phyloP scores from a whole-genome alignment of 768 basidiomycete species.

The Psilocybe subaeruginosa region DNA sequence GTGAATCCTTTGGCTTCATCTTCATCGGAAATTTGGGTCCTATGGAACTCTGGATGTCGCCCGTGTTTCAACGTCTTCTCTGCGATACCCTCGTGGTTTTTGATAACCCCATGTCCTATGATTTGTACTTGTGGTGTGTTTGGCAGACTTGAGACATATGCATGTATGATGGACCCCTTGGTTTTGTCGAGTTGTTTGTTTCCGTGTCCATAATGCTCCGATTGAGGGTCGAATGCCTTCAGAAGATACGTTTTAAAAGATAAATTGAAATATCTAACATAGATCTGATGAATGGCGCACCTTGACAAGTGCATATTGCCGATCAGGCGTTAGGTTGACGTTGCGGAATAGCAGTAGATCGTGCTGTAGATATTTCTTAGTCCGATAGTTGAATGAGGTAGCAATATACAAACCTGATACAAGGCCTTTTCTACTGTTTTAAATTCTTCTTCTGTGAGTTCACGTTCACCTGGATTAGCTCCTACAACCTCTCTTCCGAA shows the following conservation, averaged over 20 bases:
- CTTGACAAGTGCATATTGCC: conserved; percentile 84
- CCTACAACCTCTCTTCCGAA: conserved; percentile 81
- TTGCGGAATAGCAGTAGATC: conserved; percentile 75
- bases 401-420: conserved; percentile 62
- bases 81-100: conserved; percentile 79
- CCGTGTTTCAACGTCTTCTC: conserved; percentile 86
- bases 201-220: conserved; percentile 76
- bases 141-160: conserved; percentile 87
- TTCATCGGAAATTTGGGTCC: conserved; percentile 68
- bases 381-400: neutral
- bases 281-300: conserved; percentile 33
- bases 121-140: conserved; percentile 86
- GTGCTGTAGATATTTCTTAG: conserved; percentile 44
- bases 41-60: conserved; percentile 84
- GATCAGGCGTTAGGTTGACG: conserved; percentile 69
- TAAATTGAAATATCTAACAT: neutral
- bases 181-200: conserved; percentile 79
- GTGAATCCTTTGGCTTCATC: conserved; percentile 75
- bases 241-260: neutral
- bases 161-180: conserved; percentile 69
- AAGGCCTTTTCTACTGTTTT: conserved; percentile 65
- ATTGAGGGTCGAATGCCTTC: conserved; percentile 71
- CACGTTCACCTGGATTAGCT: conserved; percentile 61
- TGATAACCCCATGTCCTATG: conserved; percentile 84
- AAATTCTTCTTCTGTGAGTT: conserved; percentile 62